Conservation (phyloP, 768 basidiomycete species). For the Panus rudis region DNA sequence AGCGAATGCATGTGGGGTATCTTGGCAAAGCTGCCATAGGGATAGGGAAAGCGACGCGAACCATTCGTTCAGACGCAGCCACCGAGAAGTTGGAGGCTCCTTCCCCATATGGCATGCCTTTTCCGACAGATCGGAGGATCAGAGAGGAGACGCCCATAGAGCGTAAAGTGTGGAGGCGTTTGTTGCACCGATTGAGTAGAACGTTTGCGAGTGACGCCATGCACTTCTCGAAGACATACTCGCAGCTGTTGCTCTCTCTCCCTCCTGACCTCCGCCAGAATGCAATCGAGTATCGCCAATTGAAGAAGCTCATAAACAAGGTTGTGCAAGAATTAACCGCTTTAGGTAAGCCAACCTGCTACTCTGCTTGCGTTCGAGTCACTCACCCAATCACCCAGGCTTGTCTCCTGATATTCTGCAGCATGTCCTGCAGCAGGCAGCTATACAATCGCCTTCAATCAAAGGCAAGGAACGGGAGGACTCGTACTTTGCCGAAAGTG, state of each 20-base stretch:
- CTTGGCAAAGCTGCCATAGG: too few species aligned
- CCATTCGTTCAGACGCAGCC: too few species aligned
- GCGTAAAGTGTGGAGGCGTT: too few species aligned
- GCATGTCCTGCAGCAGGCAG: conserved; percentile 12
- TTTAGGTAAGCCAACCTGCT: conserved; percentile 32
- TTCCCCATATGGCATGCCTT: too few species aligned
- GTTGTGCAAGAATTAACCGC: conserved; percentile 71
- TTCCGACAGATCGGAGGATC: too few species aligned
- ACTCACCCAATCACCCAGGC: conserved; percentile 14
- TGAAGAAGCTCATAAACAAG: conserved; percentile 86
- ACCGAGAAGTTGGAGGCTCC: too few species aligned
- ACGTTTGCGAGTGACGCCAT: too few species aligned
- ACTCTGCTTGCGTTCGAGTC: too few species aligned
- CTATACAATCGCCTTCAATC: neutral
- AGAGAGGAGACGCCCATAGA: too few species aligned
- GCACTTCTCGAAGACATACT: conserved; percentile 72
- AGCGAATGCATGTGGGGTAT: too few species aligned
- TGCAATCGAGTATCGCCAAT: conserved; percentile 84
- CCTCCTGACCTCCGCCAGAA: conserved; percentile 73
- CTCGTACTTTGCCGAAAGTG: conserved; percentile 3
- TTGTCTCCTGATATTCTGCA: conserved; percentile 29
- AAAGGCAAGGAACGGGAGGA: conserved; percentile 20
- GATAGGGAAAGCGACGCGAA: too few species aligned
- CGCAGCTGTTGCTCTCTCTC: conserved; percentile 53
- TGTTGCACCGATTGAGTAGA: too few species aligned